Evolutionary conservation across 2,329 filamentous ascomycete species (phyloP), one percentile per base, ranked within the genome.

Genomic region (Mycogone perniciosa): DNA sequence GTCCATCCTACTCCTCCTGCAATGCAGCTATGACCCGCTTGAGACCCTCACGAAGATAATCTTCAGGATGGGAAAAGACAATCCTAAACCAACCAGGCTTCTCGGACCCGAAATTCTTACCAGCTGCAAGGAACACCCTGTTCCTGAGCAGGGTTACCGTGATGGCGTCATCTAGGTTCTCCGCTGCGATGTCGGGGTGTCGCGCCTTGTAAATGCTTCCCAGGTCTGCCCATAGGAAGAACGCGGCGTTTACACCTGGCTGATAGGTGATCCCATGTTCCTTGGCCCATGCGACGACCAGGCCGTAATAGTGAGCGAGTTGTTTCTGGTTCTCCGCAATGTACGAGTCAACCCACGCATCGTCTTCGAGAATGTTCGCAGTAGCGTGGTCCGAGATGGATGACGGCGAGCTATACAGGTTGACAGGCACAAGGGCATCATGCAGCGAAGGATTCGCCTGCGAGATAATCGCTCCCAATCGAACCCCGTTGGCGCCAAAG

Each of bases 401-500:
- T 1, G 74, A 76, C 0, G 68, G 57, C 31, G 71, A 77, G 31
- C 69, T 69, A 55, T 76, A 77, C 5, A 76, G 57, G 7, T 62
- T 60, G 5, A 64, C 63, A 13, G 61, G 59, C 1, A 68, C 57
- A 4, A 77, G 48, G 0, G 73, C 69, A 2, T 53, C 52, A 37
- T 71, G 66, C 0, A 78, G 56, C 0, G 63, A 57, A 2, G 56
- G 49, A 50, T 76, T 79, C 13, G 64, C 59, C 44, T 76, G 75
- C 5, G 74, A 76, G 20, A 78, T 65, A 7, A 80, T 62, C 7
- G 64, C 67, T 0, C 77, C 78, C 5, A 80, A 54, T 3, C 78
- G 69, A 4, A 81, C 62, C 1, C 80, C 80, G 37, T 79, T 79
- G 13, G 75, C 73, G n/a, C 76, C 75, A 59, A 82, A 82, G 59